phyloP scores from a whole-genome alignment of 805 yeast genomes.

The Saturnispora quitensis region DNA sequence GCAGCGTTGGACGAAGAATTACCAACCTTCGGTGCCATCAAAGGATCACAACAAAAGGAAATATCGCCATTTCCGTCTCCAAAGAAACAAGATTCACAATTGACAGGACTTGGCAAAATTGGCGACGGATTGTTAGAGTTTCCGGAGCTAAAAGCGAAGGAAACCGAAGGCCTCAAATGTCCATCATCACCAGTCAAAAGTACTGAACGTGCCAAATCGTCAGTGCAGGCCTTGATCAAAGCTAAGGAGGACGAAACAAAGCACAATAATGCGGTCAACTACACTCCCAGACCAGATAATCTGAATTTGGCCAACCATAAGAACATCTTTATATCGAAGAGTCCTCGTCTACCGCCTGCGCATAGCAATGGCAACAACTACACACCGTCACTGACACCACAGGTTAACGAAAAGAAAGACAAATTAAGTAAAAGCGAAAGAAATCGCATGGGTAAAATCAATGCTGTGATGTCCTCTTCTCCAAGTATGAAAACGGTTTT shows the following conservation, averaged over 20 bases:
- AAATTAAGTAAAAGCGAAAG: slow-evolving; percentile 22
- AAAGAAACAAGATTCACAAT: neutral
- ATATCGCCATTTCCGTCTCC: slow-evolving; percentile 10
- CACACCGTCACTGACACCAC: neutral
- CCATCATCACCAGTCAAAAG: slow-evolving; percentile 6
- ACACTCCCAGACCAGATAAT: slow-evolving; percentile 20
- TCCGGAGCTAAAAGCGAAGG: neutral
- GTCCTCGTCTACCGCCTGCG: slow-evolving; percentile 9
- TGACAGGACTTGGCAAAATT: neutral
- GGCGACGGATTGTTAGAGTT: neutral
- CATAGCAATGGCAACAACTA: slow-evolving; percentile 2
- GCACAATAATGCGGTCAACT: slow-evolving; percentile 20
- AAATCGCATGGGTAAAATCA: slow-evolving; percentile 26
- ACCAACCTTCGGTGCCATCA: neutral
- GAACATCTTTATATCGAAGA: slow-evolving; percentile 6
- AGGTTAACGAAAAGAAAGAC: slow-evolving; percentile 7
- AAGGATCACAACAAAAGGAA: neutral
- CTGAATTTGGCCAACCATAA: neutral
- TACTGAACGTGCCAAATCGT: slow-evolving; percentile 16
- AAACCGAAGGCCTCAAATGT: neutral
- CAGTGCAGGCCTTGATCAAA: slow-evolving; percentile 27
- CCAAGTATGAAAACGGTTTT: slow-evolving; percentile 26
- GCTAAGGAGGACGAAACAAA: slow-evolving; percentile 27
- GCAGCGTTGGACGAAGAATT: slow-evolving; percentile 9
- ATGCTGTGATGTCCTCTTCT: slow-evolving; percentile 27